Percentiles rank a stretch among this genome's conserved stretches.
These are phyloP conservation scores for Saussurea involucrata DNA, from an alignment of 129 eudicot genomes.

Conservation along the genomic window DNA sequence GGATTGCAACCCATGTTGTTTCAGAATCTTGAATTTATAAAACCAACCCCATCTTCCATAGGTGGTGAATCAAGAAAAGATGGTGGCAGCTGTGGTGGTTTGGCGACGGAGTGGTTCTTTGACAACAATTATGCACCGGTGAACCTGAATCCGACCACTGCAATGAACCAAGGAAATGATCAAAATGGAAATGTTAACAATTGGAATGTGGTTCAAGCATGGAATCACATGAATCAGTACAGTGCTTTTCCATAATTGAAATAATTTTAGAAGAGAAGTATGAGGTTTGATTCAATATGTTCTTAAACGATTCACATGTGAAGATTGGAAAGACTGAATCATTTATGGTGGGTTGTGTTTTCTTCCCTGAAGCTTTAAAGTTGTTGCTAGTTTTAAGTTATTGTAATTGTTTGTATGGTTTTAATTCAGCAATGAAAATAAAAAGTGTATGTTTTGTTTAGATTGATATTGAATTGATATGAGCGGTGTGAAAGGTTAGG, in stretches of 20 bases:
- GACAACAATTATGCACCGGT: constrained; percentile 39
- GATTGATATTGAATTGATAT: neutral
- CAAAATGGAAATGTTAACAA: constrained; percentile 27
- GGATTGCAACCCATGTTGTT: constrained; percentile 55
- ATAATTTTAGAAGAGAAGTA: neutral
- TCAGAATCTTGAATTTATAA: constrained; percentile 54
- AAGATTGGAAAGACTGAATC: neutral
- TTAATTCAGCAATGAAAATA: neutral
- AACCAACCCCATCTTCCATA: constrained; percentile 11
- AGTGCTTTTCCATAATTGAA: constrained; percentile 27
- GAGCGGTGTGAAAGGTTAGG: neutral
- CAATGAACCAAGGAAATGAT: constrained; percentile 22
- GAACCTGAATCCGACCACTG: constrained; percentile 26
- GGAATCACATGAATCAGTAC: constrained; percentile 50
- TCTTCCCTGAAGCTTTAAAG: neutral
- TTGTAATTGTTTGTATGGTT: constrained; percentile 1
- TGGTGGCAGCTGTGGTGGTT: constrained; percentile 9
- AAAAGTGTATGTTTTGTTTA: neutral
- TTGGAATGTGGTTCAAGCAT: constrained; percentile 48
- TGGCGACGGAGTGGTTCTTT: constrained; percentile 51
- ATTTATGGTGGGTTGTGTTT: neutral
- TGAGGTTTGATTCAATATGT: neutral
- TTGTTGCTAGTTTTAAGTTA: neutral
- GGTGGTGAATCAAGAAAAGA: constrained; percentile 25
- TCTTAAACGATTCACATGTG: neutral